phyloP scores from a whole-genome alignment of 805 yeast species.

The Candida gorgasii region DNA sequence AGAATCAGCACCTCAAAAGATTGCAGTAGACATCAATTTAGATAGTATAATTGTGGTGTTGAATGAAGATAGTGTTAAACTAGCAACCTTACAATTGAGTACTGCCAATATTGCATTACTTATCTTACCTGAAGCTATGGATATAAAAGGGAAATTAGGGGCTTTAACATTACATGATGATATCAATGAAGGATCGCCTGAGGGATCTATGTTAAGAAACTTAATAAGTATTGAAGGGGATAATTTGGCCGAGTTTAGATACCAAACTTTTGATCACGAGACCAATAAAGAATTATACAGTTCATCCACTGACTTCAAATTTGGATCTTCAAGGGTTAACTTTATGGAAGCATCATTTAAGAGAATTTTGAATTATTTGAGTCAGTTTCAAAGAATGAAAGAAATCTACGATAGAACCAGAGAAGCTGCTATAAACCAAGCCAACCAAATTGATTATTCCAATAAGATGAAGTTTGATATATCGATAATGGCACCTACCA shows the following conservation, averaged over 20 bases:
- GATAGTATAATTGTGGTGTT: conserved; percentile 73
- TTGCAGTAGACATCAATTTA: conserved; percentile 65
- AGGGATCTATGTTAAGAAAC: conserved; percentile 60
- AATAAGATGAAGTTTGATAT: conserved; percentile 70
- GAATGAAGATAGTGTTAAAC: conserved; percentile 78
- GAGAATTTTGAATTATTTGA: conserved; percentile 63
- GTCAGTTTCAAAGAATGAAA: conserved; percentile 82
- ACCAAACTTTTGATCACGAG: conserved; percentile 71
- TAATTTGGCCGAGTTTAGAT: conserved; percentile 76
- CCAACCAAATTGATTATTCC: conserved; percentile 60
- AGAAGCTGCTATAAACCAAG: conserved; percentile 83
- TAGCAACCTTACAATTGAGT: conserved; percentile 77
- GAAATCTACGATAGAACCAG: conserved; percentile 86
- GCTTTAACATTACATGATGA: conserved; percentile 79
- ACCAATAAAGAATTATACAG: conserved; percentile 52
- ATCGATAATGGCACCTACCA: conserved; percentile 74
- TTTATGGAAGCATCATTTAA: conserved; percentile 81
- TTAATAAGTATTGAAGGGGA: conserved; percentile 79
- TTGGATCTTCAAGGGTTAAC: conserved; percentile 75
- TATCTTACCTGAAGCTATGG: conserved; percentile 75
- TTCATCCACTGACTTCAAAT: conserved; percentile 58
- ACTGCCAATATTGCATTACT: conserved; percentile 69
- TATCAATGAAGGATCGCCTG: conserved; percentile 59
- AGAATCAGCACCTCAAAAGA: conserved; percentile 69
- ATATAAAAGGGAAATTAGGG: conserved; percentile 70